These are phyloP conservation scores for Tetrahymena malaccensis DNA, from an alignment of 73 alveolate genomes.

Conservation along the genomic window DNA sequence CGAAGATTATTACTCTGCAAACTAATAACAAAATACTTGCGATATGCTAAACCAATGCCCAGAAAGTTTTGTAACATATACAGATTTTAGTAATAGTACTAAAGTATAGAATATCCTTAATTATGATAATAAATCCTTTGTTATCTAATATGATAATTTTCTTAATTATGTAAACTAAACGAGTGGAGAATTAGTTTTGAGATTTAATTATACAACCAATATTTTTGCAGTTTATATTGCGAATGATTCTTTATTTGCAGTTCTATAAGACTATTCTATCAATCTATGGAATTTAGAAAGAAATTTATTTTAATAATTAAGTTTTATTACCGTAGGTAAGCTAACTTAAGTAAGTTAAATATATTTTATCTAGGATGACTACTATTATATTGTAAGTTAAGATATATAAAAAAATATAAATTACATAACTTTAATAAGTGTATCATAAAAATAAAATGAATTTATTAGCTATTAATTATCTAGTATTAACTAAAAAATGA, in stretches of 20 bases:
- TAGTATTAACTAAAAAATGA: background rate
- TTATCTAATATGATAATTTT: background rate
- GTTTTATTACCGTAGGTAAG: background rate
- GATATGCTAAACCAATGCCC: background rate
- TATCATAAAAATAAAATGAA: background rate
- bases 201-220: background rate
- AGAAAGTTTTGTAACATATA: background rate
- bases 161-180: background rate
- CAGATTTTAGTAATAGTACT: background rate
- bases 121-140: background rate
- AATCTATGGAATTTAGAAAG: background rate
- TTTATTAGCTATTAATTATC: no score
- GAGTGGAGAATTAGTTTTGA: background rate
- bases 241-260: background rate
- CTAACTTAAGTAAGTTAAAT: background rate
- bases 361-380: background rate
- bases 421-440: background rate
- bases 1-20: background rate
- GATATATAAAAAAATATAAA: background rate
- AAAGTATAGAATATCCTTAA: background rate
- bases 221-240: background rate
- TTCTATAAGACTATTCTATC: background rate
- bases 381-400: background rate
- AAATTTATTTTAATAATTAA: background rate
- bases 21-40: background rate